Conservation (phyloP, 2,329 filamentous ascomycete species). For the Chrysoporthe cubensis region DNA sequence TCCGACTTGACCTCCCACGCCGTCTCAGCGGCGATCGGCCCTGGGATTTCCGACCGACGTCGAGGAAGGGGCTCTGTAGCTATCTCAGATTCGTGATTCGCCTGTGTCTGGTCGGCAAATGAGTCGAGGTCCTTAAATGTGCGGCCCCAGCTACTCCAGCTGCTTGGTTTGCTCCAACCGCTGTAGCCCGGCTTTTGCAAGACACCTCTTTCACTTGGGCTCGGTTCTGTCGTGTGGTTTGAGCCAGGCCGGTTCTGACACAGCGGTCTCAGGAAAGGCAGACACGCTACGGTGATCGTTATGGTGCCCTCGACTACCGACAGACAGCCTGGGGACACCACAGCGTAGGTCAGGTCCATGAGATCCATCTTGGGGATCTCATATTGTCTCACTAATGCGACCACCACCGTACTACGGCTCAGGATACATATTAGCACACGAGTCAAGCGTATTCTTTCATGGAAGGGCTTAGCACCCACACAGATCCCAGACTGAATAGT, state of each 20-base stretch:
- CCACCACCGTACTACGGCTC: neutral
- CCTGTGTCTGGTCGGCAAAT: neutral
- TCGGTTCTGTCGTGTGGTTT: neutral
- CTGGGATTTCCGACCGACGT: neutral
- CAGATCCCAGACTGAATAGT: neutral
- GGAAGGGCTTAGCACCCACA: neutral
- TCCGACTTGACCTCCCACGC: neutral
- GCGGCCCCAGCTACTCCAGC: slow-evolving; percentile 3
- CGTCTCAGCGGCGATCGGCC: neutral
- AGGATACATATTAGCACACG: neutral
- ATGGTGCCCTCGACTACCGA: neutral
- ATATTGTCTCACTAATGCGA: neutral
- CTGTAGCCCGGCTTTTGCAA: neutral
- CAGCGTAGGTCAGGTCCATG: neutral
- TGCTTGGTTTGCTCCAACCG: neutral
- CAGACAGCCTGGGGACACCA: neutral
- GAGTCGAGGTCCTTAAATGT: neutral
- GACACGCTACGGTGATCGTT: neutral
- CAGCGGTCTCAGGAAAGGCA: neutral
- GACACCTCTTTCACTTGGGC: neutral
- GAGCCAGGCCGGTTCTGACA: neutral
- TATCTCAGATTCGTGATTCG: neutral
- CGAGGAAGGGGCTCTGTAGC: neutral
- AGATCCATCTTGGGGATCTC: neutral
- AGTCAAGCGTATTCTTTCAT: neutral